Conservation (phyloP, 495 filamentous ascomycete species). For the Cercophora sp. region DNA sequence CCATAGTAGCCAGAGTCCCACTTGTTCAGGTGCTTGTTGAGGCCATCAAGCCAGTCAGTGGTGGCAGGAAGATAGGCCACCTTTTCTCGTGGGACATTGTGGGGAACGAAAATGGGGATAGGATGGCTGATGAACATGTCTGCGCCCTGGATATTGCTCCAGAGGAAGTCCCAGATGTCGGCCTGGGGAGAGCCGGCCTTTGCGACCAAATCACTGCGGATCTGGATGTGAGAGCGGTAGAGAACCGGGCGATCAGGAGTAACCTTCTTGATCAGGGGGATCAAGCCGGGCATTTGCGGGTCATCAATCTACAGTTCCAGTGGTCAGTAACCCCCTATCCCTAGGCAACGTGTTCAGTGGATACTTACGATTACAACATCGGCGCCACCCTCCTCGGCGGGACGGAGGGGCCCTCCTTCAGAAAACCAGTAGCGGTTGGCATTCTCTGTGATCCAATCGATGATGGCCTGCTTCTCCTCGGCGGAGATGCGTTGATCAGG, state of each 20-base stretch:
- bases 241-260: constrained; percentile 75
- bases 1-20: constrained; percentile 77
- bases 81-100: constrained; percentile 58
- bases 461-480: constrained; percentile 57
- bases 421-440: constrained; percentile 73
- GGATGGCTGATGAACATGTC: constrained; percentile 87
- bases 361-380: constrained; percentile 67
- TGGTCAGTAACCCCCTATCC: too few relatives aligned
- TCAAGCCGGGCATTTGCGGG: constrained; percentile 81
- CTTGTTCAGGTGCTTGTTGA: constrained; percentile 73
- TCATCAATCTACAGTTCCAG: constrained; percentile 79
- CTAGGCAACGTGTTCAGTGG: too few relatives aligned
- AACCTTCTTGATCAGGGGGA: constrained; percentile 67
- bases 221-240: constrained; percentile 81
- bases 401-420: constrained; percentile 62
- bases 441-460: constrained; percentile 75
- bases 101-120: constrained; percentile 71
- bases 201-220: constrained; percentile 68
- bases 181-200: constrained; percentile 61
- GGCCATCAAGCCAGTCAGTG: constrained; percentile 85
- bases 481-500: constrained; percentile 57
- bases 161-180: constrained; percentile 75
- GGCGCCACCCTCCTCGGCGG: constrained; percentile 67
- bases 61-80: constrained; percentile 80
- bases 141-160: constrained; percentile 63